phyloP scores from a whole-genome alignment of 257 asterid genomes.

The Solanum etuberosum region DNA sequence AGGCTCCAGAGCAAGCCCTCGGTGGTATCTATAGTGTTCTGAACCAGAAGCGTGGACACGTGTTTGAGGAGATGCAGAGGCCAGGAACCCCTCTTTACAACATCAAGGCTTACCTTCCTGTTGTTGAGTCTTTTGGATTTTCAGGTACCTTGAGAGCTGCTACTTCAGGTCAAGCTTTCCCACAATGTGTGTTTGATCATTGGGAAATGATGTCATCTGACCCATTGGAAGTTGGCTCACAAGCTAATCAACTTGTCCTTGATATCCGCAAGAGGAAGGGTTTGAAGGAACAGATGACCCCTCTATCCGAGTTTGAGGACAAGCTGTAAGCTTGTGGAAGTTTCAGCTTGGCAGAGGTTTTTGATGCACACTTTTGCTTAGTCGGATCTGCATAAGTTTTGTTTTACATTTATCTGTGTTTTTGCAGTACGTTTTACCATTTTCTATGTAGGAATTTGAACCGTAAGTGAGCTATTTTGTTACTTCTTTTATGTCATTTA shows the following conservation, averaged over 20 bases:
- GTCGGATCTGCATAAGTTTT: neutral
- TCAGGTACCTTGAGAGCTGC: slow-evolving; percentile 32
- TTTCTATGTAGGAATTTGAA: neutral
- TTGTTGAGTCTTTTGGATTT: slow-evolving; percentile 27
- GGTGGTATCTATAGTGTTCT: slow-evolving; percentile 36
- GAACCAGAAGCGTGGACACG: slow-evolving; percentile 41
- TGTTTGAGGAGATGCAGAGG: slow-evolving; percentile 40
- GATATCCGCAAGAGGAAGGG: slow-evolving; percentile 37
- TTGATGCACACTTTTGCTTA: neutral
- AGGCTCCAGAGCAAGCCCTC: slow-evolving; percentile 32
- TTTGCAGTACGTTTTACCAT: neutral
- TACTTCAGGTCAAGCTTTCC: slow-evolving; percentile 36
- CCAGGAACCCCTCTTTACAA: slow-evolving; percentile 34
- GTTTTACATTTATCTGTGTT: neutral
- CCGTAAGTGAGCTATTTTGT: neutral
- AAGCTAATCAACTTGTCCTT: slow-evolving; percentile 18
- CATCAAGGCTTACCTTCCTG: slow-evolving; percentile 41
- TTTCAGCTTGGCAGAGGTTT: neutral
- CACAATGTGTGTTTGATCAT: slow-evolving; percentile 32
- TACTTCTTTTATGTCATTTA: neutral
- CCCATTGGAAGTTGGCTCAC: slow-evolving; percentile 19
- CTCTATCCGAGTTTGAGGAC: slow-evolving; percentile 29
- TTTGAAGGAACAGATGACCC: slow-evolving; percentile 30
- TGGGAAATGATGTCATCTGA: slow-evolving; percentile 37
- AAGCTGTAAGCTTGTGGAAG: slow-evolving; percentile 16